phyloP scores from a whole-genome alignment of 2,329 filamentous ascomycete genomes.

The Ceratocystis cacaofunesta region DNA sequence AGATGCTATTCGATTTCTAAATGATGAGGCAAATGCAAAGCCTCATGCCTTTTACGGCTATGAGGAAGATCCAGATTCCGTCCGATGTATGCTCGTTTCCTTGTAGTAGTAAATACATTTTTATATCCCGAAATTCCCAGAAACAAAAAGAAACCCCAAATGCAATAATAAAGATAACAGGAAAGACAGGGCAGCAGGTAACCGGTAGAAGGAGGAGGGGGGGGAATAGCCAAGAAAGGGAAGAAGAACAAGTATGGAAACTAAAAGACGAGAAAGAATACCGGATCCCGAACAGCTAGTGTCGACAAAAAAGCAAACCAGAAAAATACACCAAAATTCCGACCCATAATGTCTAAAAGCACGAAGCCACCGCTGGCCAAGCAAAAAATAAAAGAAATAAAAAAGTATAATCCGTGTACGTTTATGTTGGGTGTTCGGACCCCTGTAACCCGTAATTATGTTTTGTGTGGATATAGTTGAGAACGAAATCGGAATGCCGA shows the following conservation, averaged over 20 bases:
- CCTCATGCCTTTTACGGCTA: constrained; percentile 9
- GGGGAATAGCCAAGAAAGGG: constrained; percentile 14
- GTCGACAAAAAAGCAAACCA: not conserved
- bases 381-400: not conserved
- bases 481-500: not conserved
- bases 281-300: not conserved
- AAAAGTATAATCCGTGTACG: not conserved
- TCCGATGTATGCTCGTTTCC: constrained; percentile 9
- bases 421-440: not conserved
- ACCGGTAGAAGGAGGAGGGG: constrained; percentile 10
- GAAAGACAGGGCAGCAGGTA: constrained; percentile 19
- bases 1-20: not conserved
- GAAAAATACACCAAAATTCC: not conserved
- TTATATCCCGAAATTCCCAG: not conserved
- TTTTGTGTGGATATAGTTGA: not conserved
- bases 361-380: constrained; percentile 1
- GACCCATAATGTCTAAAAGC: not conserved
- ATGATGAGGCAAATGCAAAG: constrained; percentile 13
- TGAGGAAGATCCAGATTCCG: constrained; percentile 11
- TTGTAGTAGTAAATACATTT: constrained; percentile 1
- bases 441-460: not conserved
- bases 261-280: not conserved
- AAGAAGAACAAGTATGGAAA: not conserved
- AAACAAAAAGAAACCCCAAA: constrained; percentile 23
- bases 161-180: constrained; percentile 22